phyloP scores from a whole-genome alignment of 148 eudicot genomes.

The Oxyria digyna region DNA sequence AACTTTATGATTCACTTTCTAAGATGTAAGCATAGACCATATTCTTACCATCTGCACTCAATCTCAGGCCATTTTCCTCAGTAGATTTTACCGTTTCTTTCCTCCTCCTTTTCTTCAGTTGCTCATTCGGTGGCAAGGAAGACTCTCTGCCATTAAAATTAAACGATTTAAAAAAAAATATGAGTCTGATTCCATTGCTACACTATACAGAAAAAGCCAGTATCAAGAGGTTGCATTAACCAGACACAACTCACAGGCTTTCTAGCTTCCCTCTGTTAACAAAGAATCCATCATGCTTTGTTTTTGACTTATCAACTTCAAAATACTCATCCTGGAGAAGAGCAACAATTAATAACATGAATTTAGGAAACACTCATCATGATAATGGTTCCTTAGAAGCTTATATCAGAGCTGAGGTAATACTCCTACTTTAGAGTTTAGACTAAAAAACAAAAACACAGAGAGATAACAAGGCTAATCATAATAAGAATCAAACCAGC shows the following conservation, averaged over 20 bases:
- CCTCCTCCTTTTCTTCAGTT: constrained; percentile 9
- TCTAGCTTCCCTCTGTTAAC: constrained; percentile 87
- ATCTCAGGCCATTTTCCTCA: constrained; percentile 28
- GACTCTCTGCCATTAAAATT: constrained; percentile 41
- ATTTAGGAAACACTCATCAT: background rate
- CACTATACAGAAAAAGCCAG: background rate
- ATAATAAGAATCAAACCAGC: constrained; percentile 43
- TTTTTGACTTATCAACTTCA: constrained; percentile 91
- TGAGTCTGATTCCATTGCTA: background rate
- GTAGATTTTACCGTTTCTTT: constrained; percentile 8
- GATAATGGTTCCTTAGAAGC: background rate
- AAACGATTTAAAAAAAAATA: background rate
- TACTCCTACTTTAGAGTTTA: background rate
- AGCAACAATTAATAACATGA: background rate
- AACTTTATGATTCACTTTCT: constrained; percentile 28
- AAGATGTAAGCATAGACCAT: constrained; percentile 19
- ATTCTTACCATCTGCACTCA: constrained; percentile 27
- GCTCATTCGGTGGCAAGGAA: constrained; percentile 18
- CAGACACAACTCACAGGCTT: constrained; percentile 19
- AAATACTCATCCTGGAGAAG: constrained; percentile 52
- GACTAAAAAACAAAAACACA: background rate
- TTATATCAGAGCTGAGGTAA: background rate
- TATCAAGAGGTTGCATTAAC: background rate
- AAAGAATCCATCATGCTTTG: constrained; percentile 97
- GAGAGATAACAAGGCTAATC: background rate